A percentile compares a stretch with the other conserved stretches of the same genome.
phyloP scores from a whole-genome alignment of 441 rosid genomes.

The Raphanus hybrid region DNA sequence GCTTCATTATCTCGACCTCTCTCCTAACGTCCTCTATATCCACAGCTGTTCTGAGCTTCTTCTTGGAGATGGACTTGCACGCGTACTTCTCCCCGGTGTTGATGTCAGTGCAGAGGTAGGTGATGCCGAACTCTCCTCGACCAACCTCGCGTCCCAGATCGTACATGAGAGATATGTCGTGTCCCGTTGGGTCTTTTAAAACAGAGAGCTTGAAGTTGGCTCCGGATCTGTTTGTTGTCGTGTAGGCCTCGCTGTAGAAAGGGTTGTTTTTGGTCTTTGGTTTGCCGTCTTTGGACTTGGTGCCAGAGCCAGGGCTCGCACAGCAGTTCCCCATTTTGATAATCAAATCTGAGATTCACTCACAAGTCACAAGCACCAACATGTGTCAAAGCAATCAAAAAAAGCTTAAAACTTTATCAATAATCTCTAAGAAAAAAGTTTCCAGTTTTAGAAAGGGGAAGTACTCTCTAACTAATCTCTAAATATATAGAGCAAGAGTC shows the following conservation, averaged over 20 bases:
- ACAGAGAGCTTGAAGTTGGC: constrained; percentile 60
- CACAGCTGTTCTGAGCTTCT: constrained; percentile 88
- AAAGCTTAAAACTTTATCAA: constrained; percentile 26
- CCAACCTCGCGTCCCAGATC: constrained; percentile 93
- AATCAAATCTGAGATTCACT: constrained; percentile 29
- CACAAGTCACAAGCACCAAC: not conserved
- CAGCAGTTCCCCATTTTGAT: constrained; percentile 89
- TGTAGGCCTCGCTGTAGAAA: constrained; percentile 63
- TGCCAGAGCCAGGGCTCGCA: constrained; percentile 55
- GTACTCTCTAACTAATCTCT: constrained; percentile 8
- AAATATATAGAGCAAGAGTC: not conserved
- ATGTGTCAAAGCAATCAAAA: constrained; percentile 2
- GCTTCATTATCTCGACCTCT: constrained; percentile 96
- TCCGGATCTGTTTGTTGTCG: constrained; percentile 56
- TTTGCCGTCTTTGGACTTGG: constrained; percentile 49
- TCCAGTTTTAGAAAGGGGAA: constrained; percentile 17
- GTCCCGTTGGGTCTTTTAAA: constrained; percentile 77
- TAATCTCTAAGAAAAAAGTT: not conserved
- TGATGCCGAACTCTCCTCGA: constrained; percentile 90
- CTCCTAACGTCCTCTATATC: constrained; percentile 96
- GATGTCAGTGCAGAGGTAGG: constrained; percentile 75
- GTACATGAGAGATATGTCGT: constrained; percentile 62
- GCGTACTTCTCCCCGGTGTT: constrained; percentile 68
- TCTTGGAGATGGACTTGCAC: constrained; percentile 93
- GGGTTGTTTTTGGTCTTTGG: constrained; percentile 64